phyloP scores from a whole-genome alignment of 2,329 filamentous ascomycete genomes.

The Juglanconis sp. region DNA sequence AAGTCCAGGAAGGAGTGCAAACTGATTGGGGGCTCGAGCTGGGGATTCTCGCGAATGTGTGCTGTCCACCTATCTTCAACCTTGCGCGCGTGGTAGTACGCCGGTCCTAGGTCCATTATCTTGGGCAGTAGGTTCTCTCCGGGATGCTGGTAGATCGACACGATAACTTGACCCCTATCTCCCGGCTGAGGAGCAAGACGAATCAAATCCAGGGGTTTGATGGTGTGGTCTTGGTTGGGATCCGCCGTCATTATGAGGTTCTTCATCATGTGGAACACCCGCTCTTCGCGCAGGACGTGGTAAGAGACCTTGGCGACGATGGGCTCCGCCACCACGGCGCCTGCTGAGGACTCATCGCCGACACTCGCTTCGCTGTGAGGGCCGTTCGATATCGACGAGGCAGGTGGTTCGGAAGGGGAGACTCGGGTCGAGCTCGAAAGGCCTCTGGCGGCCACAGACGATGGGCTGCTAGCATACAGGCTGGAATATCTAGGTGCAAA shows the following conservation, averaged over 20 bases:
- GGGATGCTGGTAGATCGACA: slow-evolving; percentile 76
- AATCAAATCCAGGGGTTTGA: slow-evolving; percentile 76
- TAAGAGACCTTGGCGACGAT: slow-evolving; percentile 81
- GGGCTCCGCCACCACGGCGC: slow-evolving; percentile 56
- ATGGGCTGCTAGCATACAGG: slow-evolving; percentile 43
- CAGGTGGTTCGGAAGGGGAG: slow-evolving; percentile 39
- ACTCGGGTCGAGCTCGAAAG: slow-evolving; percentile 33
- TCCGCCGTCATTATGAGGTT: slow-evolving; percentile 69
- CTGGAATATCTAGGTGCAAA: slow-evolving; percentile 45
- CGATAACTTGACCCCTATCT: slow-evolving; percentile 69
- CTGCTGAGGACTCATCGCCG: slow-evolving; percentile 27
- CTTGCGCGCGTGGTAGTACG: slow-evolving; percentile 59
- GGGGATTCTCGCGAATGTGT: slow-evolving; percentile 41
- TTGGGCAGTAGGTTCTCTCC: slow-evolving; percentile 70
- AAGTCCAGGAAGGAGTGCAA: slow-evolving; percentile 82
- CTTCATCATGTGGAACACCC: slow-evolving; percentile 81
- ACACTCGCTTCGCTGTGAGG: slow-evolving; percentile 10
- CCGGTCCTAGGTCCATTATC: slow-evolving; percentile 74
- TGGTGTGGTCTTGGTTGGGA: slow-evolving; percentile 70
- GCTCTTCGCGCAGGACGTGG: slow-evolving; percentile 78
- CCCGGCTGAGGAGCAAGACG: slow-evolving; percentile 65
- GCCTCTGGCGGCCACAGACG: slow-evolving; percentile 31
- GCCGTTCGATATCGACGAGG: slow-evolving; percentile 20
- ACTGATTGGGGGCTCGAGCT: slow-evolving; percentile 59
- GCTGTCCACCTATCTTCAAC: slow-evolving; percentile 49